Evolutionary conservation across 305 asterid genomes (phyloP).

Genomic region (Rubia occidens): DNA sequence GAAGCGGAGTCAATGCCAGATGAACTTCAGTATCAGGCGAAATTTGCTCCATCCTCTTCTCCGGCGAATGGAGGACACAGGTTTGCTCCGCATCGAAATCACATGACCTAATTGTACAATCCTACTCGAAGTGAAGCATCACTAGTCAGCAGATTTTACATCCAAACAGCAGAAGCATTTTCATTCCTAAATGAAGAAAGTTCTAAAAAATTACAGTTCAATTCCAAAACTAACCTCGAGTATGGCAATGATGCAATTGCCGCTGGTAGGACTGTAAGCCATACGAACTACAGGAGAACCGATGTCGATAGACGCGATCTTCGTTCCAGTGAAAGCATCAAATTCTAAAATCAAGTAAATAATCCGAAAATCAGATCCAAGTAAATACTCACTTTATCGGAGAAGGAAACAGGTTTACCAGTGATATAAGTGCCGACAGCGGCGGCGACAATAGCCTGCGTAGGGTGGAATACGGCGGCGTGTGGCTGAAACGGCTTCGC

Average conservation of each 20-base stretch:
- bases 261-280: conserved; percentile 83
- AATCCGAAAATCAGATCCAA: conserved; percentile 11
- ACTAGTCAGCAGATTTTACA: background rate
- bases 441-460: conserved; percentile 76
- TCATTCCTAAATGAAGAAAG: background rate
- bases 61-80: conserved; percentile 95
- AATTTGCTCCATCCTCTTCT: conserved; percentile 89
- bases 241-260: conserved; percentile 72
- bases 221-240: conserved; percentile 66
- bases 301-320: conserved; percentile 83
- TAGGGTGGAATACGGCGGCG: conserved; percentile 89
- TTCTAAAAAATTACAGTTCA: conserved; percentile 33
- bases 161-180: background rate
- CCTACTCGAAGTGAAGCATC: conserved; percentile 31
- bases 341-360: conserved; percentile 42
- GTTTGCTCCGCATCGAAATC: conserved; percentile 98
- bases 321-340: conserved; percentile 90
- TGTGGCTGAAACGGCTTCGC: conserved; percentile 93
- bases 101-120: conserved; percentile 93
- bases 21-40: conserved; percentile 91
- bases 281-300: conserved; percentile 96
- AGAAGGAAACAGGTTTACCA: conserved; percentile 30
- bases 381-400: background rate
- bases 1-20: conserved; percentile 96
- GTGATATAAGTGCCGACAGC: conserved; percentile 72